A percentile compares a stretch with the other conserved stretches of the same genome.
phyloP scores from a whole-genome alignment of 805 yeast species.

The Cyberlindnera sargentensis region DNA sequence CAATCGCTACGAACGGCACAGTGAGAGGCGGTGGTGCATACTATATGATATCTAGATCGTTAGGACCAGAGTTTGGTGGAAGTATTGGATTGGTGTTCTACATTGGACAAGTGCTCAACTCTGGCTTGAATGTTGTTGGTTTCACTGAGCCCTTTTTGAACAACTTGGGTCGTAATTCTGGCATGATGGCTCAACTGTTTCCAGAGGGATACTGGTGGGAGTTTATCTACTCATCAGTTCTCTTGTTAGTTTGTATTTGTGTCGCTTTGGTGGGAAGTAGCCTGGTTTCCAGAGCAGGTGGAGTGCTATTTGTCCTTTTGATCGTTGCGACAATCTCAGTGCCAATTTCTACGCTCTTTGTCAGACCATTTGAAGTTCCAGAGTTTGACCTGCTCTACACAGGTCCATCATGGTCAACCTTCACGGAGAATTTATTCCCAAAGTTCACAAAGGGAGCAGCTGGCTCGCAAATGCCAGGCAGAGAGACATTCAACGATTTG shows the following conservation, averaged over 20 bases:
- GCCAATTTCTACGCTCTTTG: conserved; percentile 69
- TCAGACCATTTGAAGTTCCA: conserved; percentile 51
- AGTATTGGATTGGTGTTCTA: conserved; percentile 93
- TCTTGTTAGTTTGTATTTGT: conserved; percentile 64
- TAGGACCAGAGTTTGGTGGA: conserved; percentile 98
- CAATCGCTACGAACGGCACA: conserved; percentile 95
- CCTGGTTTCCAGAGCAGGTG: conserved; percentile 77
- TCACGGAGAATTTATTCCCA: conserved; percentile 64
- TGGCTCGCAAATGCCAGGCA: conserved; percentile 57
- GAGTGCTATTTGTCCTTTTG: conserved; percentile 59
- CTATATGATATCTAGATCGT: conserved; percentile 89
- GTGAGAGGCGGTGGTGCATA: conserved; percentile 98
- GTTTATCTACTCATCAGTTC: conserved; percentile 61
- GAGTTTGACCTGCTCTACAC: conserved; percentile 49
- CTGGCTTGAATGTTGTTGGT: conserved; percentile 93
- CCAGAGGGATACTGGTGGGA: conserved; percentile 70
- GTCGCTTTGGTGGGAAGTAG: conserved; percentile 77
- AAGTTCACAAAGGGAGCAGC: conserved; percentile 87
- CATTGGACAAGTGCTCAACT: conserved; percentile 87
- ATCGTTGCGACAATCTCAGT: conserved; percentile 70
- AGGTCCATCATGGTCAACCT: conserved; percentile 67
- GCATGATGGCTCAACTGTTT: conserved; percentile 47
- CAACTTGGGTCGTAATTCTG: conserved; percentile 61
- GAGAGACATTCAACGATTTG: conserved; percentile 74
- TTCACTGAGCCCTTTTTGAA: conserved; percentile 83